These are phyloP conservation scores for Globisporangium lucens DNA, from an alignment of 352 stramenopile species.

Conservation along the genomic window DNA sequence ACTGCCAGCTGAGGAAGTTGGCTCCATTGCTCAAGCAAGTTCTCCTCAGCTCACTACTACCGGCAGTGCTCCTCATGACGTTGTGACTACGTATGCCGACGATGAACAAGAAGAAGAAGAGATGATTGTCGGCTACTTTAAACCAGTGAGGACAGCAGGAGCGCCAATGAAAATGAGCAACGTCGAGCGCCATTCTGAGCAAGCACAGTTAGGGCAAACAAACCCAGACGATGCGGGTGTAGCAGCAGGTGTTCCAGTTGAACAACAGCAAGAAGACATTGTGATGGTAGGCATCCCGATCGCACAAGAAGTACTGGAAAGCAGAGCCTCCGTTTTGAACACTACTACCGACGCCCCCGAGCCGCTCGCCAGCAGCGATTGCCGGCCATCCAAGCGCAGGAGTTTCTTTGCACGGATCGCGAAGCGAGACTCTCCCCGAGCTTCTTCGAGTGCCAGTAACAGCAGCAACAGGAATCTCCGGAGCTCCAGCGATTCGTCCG, in stretches of 20 bases:
- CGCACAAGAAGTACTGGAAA: constrained; percentile 6
- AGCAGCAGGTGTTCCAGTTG: background rate
- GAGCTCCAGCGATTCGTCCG: constrained; percentile 6
- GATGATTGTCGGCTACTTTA: constrained; percentile 44
- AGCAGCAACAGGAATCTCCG: constrained; percentile 11
- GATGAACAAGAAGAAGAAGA: constrained; percentile 17
- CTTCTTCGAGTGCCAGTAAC: constrained; percentile 4
- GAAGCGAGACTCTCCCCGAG: constrained; percentile 1
- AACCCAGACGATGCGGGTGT: background rate
- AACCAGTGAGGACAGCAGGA: constrained; percentile 5
- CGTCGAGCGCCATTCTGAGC: background rate
- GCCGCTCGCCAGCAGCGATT: background rate
- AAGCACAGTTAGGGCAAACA: background rate
- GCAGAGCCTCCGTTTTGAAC: background rate
- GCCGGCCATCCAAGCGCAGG: constrained; percentile 18
- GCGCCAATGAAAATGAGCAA: background rate
- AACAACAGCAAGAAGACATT: background rate
- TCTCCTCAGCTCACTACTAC: background rate
- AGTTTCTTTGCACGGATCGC: constrained; percentile 21
- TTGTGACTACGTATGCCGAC: background rate
- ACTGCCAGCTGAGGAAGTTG: background rate
- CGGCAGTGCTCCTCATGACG: background rate
- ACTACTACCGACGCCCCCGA: background rate
- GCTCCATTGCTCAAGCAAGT: background rate
- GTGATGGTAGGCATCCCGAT: constrained; percentile 10